Percentiles rank a stretch among this genome's conserved stretches.
Conservation (phyloP, 2,329 filamentous ascomycete genomes). For the Whalleya microplaca region DNA sequence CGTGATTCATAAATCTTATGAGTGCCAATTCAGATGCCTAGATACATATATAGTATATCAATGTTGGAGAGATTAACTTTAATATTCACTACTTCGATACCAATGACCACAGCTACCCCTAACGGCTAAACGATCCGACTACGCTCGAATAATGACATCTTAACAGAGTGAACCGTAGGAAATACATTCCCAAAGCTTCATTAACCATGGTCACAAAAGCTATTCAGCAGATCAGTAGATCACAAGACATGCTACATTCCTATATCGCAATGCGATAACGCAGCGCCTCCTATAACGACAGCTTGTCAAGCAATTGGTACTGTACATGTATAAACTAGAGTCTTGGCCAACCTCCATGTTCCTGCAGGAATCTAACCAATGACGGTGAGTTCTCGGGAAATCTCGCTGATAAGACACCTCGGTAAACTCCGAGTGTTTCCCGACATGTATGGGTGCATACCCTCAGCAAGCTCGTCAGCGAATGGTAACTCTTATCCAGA, state of each 20-base stretch:
- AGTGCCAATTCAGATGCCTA: too few relatives aligned
- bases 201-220: background rate
- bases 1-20: too few relatives aligned
- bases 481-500: background rate
- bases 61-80: too few relatives aligned
- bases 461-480: background rate
- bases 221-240: background rate
- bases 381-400: slow-evolving; percentile 25
- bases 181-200: background rate
- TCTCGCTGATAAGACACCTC: slow-evolving; percentile 10
- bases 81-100: too few relatives aligned
- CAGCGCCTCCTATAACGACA: background rate
- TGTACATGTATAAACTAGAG: slow-evolving; percentile 7
- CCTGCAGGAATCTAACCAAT: slow-evolving; percentile 11
- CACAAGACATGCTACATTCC: background rate
- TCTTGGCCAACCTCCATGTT: slow-evolving; percentile 8
- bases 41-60: too few relatives aligned
- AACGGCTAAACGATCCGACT: too few relatives aligned
- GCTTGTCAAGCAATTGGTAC: background rate
- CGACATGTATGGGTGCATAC: background rate
- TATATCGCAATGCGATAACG: slow-evolving; percentile 17
- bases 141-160: too few relatives aligned
- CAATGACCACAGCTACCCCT: too few relatives aligned
- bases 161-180: background rate
- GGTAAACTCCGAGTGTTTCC: slow-evolving; percentile 21